Evolutionary conservation across 306 rosid species (phyloP), one percentile per base, ranked within the genome.

Genomic region (Gillenia trifoliata): DNA sequence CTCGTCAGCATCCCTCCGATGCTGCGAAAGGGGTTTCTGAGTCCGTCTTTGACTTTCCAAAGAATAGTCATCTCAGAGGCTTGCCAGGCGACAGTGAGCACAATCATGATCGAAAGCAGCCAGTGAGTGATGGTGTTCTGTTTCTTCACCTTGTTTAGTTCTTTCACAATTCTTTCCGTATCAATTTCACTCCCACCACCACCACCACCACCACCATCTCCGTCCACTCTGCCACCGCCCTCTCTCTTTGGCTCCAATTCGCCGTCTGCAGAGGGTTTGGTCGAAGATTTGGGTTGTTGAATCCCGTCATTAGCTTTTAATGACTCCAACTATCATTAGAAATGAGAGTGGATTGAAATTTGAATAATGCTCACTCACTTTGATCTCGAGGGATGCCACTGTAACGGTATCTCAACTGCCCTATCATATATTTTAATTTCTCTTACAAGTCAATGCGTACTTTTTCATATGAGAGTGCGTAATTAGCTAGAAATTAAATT

Each of bases 31-130:
- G 96, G 97, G 79, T 90, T 33, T 68, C 10, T 85, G 6, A 93
- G 9, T 36, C 93, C 89, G 4, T 91, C 73, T 71, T 65, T 91
- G 5, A 91, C 49, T 81, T 78, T 83, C 81, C 80, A 30, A n/a
- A 91, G n/a, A 13, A 94, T 67, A 38, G 93, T 80, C 2, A 85
- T 86, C 77, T 94, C 93, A 33, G 98, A 94, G 29, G 89, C 36
- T 75, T 94, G 96, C 96, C 98, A 94, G 73, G 82, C 83, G 52
- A 89, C 11, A 1, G 95, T 94, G 50, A 94, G 82, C 4, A 85
- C 89, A 65, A 94, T 86, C 96, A 91, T 76, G 78, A 30, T 84
- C 15, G 98, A 91, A 69, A 94, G 92, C 84, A 94, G 97, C 75
- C 97, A 91, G 33, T 91, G 92, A 31, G 95, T 90, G 19, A 90